Percentiles rank a stretch among this genome's conserved stretches.
Evolutionary conservation across 2,329 filamentous ascomycete genomes (phyloP).

Genomic region (Orbilia oligospora): DNA sequence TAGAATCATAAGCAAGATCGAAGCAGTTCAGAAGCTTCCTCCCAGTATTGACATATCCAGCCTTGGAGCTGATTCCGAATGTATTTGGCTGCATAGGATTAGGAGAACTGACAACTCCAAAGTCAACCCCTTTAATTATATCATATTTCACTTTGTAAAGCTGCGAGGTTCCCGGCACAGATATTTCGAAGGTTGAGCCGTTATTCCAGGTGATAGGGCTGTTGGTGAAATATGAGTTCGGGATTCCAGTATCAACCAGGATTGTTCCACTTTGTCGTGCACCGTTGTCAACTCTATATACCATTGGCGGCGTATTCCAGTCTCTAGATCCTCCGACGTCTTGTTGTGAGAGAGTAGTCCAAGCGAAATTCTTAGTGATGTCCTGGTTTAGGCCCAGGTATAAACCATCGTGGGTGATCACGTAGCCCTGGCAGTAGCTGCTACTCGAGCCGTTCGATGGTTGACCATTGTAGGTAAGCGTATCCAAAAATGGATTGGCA

Average conservation of each 20-base stretch:
- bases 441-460: not conserved
- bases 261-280: conserved; percentile 10
- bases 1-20: conserved; percentile 44
- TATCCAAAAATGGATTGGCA: conserved; percentile 44
- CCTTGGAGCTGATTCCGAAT: conserved; percentile 32
- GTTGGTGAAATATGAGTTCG: conserved; percentile 27
- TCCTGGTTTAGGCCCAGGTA: conserved; percentile 23
- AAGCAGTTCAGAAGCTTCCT: conserved; percentile 54
- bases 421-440: conserved; percentile 39
- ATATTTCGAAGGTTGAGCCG: conserved; percentile 14
- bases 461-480: conserved; percentile 32
- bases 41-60: conserved; percentile 47
- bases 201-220: not conserved
- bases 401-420: conserved; percentile 42
- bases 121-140: conserved; percentile 1
- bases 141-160: conserved; percentile 38
- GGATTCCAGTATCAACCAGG: conserved; percentile 50
- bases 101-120: not conserved
- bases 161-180: conserved; percentile 25
- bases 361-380: conserved; percentile 31
- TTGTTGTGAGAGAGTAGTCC: conserved; percentile 29
- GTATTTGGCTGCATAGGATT: conserved; percentile 51
- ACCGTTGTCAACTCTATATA: conserved; percentile 22
- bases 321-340: conserved; percentile 16
- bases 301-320: conserved; percentile 40